Conservation (phyloP, 2,329 filamentous ascomycete genomes). For the Ambrosiella cleistominuta region DNA sequence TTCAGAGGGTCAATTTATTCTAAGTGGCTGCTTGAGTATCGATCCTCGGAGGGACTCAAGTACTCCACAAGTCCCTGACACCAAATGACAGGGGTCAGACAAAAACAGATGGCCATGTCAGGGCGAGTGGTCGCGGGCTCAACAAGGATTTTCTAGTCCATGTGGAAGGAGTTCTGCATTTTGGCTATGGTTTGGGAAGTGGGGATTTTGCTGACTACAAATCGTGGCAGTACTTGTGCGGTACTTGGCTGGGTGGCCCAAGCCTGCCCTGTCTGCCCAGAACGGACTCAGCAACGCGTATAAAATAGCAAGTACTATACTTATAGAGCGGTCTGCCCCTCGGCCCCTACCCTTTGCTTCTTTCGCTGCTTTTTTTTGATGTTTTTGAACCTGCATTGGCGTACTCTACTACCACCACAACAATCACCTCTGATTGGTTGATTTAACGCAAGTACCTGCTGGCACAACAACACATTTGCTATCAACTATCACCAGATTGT, state of each 20-base stretch:
- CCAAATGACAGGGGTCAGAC: constrained; percentile 4
- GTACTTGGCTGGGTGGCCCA: constrained; percentile 5
- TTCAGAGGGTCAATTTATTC: no score
- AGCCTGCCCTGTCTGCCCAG: neutral
- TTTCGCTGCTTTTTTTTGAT: constrained; percentile 11
- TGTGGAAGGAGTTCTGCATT: neutral
- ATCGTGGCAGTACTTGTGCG: constrained; percentile 7
- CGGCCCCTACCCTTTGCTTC: constrained; percentile 16
- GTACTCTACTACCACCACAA: constrained; percentile 1
- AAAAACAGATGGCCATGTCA: neutral
- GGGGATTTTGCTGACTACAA: neutral
- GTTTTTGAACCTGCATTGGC: constrained; percentile 6
- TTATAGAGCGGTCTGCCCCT: constrained; percentile 29
- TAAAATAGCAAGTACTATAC: constrained; percentile 28
- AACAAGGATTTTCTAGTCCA: neutral
- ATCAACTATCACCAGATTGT: constrained; percentile 4
- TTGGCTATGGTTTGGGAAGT: neutral
- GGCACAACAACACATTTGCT: neutral
- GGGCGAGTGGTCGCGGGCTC: neutral
- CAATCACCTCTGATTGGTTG: neutral
- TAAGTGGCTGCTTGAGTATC: neutral
- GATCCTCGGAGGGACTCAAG: constrained; percentile 5
- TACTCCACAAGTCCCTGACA: constrained; percentile 12
- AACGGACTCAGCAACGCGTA: constrained; percentile 20
- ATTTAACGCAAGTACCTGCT: neutral